These are phyloP conservation scores for Cladophialophora exuberans DNA, from an alignment of 2,329 filamentous ascomycete genomes.

Conservation along the genomic window DNA sequence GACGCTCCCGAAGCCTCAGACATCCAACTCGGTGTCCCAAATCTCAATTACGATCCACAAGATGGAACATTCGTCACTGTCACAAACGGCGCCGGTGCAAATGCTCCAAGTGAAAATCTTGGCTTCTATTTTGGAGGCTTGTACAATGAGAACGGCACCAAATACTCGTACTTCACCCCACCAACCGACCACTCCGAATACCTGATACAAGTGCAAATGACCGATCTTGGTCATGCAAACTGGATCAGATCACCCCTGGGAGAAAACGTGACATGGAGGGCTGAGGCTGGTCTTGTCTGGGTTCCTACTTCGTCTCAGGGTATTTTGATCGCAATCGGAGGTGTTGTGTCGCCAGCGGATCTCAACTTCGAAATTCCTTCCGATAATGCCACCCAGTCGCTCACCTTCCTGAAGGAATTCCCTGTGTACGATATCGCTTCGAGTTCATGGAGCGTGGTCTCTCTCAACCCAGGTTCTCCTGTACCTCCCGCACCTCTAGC, in stretches of 20 bases:
- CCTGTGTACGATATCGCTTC: constrained; percentile 42
- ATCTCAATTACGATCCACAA: constrained; percentile 36
- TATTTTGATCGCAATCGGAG: constrained; percentile 43
- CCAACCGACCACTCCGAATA: constrained; percentile 50
- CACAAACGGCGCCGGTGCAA: constrained; percentile 44
- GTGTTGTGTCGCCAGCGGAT: constrained; percentile 32
- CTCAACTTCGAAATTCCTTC: neutral
- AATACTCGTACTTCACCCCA: constrained; percentile 31
- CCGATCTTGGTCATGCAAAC: constrained; percentile 48
- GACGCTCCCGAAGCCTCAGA: constrained; percentile 3
- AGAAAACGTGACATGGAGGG: constrained; percentile 55
- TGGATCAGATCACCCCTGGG: constrained; percentile 62
- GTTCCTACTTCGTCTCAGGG: constrained; percentile 43
- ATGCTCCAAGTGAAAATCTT: constrained; percentile 68
- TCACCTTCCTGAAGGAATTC: constrained; percentile 38
- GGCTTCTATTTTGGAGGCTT: constrained; percentile 72
- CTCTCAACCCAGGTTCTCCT: constrained; percentile 38
- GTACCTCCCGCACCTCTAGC: constrained; percentile 35
- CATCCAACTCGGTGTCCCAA: constrained; percentile 2
- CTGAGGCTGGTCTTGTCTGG: constrained; percentile 69
- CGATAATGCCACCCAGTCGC: constrained; percentile 11
- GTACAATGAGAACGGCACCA: constrained; percentile 48
- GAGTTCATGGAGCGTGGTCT: constrained; percentile 42
- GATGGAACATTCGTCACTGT: constrained; percentile 50
- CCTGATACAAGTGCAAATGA: constrained; percentile 65